Percentiles rank a stretch among this genome's conserved stretches.
phyloP scores from a whole-genome alignment of 129 eudicot genomes.

The Pseudognaphalium luteoalbum region DNA sequence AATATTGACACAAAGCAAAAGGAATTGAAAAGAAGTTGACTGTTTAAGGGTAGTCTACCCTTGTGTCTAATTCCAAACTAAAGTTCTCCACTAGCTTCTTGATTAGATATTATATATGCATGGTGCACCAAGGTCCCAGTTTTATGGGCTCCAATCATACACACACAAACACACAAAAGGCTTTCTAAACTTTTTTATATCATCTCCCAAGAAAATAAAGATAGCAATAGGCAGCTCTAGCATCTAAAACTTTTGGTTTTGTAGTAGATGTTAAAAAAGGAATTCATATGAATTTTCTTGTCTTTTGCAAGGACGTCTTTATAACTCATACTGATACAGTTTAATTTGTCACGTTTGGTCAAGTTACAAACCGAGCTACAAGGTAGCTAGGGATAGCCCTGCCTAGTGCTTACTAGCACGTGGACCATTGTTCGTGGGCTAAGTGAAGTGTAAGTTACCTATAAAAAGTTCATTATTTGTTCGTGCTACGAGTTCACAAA shows the following conservation, averaged over 20 bases:
- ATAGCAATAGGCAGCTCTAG: conserved; percentile 12
- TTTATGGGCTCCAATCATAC: conserved; percentile 41
- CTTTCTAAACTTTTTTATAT: conserved; percentile 23
- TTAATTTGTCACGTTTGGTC: not conserved
- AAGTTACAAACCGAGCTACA: too few relatives aligned
- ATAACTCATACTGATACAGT: too few relatives aligned
- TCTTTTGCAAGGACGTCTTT: not conserved
- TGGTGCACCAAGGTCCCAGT: conserved; percentile 45
- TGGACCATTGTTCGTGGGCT: too few relatives aligned
- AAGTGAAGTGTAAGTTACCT: too few relatives aligned
- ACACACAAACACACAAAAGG: not conserved
- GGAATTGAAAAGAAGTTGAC: conserved; percentile 36
- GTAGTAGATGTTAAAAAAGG: not conserved
- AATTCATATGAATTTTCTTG: not conserved
- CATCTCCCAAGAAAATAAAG: conserved; percentile 37
- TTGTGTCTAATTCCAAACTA: conserved; percentile 35
- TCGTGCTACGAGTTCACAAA: too few relatives aligned
- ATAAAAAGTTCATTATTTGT: too few relatives aligned
- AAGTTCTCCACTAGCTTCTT: conserved; percentile 34
- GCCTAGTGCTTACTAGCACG: too few relatives aligned
- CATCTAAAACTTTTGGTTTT: conserved; percentile 11
- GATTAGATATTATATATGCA: not conserved
- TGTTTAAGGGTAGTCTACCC: conserved; percentile 29
- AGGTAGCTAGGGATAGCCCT: too few relatives aligned
- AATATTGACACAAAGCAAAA: conserved; percentile 31